Evolutionary conservation across 2,329 filamentous ascomycete species (phyloP).

Genomic region (Purpureocillium lavendulum): DNA sequence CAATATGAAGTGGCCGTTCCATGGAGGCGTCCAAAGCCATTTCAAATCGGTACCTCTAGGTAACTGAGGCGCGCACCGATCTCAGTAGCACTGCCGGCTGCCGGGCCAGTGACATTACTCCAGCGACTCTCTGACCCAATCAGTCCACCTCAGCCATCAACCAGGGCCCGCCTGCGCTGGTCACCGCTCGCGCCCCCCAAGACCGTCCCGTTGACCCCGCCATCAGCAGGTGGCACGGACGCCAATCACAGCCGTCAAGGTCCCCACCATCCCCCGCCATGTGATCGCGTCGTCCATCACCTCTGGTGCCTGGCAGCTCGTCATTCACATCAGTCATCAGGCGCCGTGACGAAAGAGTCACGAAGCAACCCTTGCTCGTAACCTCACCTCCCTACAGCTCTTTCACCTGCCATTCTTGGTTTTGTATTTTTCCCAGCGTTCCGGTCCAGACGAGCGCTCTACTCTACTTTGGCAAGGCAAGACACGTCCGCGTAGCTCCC

Average conservation of each 20-base stretch:
- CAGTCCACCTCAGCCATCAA: too few relatives aligned
- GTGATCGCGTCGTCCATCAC: conserved; percentile 17
- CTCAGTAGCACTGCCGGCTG: too few relatives aligned
- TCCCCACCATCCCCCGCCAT: conserved; percentile 14
- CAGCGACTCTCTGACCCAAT: too few relatives aligned
- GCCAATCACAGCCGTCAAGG: background rate
- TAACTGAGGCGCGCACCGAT: too few relatives aligned
- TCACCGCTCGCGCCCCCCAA: too few relatives aligned
- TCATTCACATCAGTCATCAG: conserved; percentile 5
- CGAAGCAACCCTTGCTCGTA: conserved; percentile 3
- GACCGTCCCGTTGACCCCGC: too few relatives aligned
- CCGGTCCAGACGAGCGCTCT: too few relatives aligned
- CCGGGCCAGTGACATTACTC: too few relatives aligned
- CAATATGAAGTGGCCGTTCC: background rate
- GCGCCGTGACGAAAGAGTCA: conserved; percentile 2
- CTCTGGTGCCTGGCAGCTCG: conserved; percentile 5
- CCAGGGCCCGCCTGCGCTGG: too few relatives aligned
- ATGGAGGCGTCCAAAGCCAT: background rate
- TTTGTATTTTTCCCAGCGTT: background rate
- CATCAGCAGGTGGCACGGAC: background rate
- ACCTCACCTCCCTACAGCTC: background rate
- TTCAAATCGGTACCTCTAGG: too few relatives aligned
- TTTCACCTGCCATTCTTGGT: background rate
- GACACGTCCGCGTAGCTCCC: too few relatives aligned
- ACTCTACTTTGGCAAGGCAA: too few relatives aligned